Conservation (phyloP, 1,284 basidiomycete genomes). For the Cystobasidium pallidum region DNA sequence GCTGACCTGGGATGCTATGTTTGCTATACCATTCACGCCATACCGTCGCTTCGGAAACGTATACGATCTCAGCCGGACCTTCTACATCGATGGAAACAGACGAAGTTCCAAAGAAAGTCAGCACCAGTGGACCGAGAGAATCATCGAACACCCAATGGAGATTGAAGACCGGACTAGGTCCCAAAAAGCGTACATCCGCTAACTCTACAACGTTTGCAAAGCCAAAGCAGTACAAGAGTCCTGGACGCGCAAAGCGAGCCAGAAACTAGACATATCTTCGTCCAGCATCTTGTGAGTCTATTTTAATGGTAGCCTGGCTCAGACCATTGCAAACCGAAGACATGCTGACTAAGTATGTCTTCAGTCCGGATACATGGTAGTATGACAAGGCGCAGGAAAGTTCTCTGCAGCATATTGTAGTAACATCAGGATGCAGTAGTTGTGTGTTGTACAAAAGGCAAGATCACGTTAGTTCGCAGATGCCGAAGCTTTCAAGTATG, state of each 20-base stretch:
- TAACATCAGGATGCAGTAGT: too few species aligned
- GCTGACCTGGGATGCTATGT: conserved; percentile 19
- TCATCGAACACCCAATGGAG: conserved; percentile 29
- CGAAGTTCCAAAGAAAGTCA: conserved; percentile 20
- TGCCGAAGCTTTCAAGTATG: too few species aligned
- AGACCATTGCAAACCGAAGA: too few species aligned
- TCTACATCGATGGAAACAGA: conserved; percentile 15
- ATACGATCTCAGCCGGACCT: background rate
- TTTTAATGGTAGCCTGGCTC: background rate
- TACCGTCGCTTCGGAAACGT: too few species aligned
- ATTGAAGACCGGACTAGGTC: conserved; percentile 13
- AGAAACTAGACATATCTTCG: background rate
- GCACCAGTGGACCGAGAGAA: conserved; percentile 24
- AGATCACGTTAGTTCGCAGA: background rate
- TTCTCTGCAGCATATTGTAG: background rate
- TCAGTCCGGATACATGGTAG: too few species aligned
- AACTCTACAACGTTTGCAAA: conserved; percentile 42
- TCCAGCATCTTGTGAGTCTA: background rate
- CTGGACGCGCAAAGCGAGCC: conserved; percentile 18
- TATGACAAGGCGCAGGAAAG: too few species aligned
- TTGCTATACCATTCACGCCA: too few species aligned
- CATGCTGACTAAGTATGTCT: too few species aligned
- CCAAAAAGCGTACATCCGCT: conserved; percentile 27
- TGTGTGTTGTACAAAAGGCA: background rate
- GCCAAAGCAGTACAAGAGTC: conserved; percentile 33